These are phyloP conservation scores for Rhizoclosmatium globosum DNA, from an alignment of 192 early-diverging fungal species.

Conservation along the genomic window DNA sequence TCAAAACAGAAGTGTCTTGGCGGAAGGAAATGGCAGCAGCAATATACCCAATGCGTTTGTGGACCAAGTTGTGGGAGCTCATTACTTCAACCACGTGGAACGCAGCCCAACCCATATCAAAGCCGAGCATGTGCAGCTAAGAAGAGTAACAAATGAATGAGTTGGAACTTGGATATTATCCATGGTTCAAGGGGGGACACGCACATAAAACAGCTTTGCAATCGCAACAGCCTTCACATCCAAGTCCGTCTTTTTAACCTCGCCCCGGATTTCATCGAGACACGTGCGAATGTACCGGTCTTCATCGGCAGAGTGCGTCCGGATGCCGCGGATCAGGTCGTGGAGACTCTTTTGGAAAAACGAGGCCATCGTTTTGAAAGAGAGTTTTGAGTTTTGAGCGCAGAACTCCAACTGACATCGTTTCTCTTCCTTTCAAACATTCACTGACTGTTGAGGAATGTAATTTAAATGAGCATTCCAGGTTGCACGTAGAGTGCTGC, in stretches of 20 bases:
- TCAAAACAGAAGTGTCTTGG: slow-evolving; percentile 93
- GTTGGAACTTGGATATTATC: not conserved
- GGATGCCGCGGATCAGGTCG: slow-evolving; percentile 95
- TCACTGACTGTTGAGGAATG: too few relatives aligned
- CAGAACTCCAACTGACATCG: not conserved
- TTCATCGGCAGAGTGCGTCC: slow-evolving; percentile 67
- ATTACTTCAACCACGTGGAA: slow-evolving; percentile 98
- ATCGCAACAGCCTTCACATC: slow-evolving; percentile 88
- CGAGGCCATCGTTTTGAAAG: not conserved
- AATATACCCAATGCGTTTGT: slow-evolving; percentile 93
- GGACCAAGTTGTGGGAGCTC: slow-evolving; percentile 83
- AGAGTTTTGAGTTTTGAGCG: not conserved
- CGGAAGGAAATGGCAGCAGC: slow-evolving; percentile 90
- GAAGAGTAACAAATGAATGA: not conserved
- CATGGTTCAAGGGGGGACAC: not conserved
- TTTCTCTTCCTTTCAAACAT: not conserved
- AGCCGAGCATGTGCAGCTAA: slow-evolving; percentile 96
- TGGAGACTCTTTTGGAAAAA: slow-evolving; percentile 44
- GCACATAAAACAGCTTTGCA: slow-evolving; percentile 74
- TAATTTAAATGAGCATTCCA: too few relatives aligned
- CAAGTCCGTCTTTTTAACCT: slow-evolving; percentile 85
- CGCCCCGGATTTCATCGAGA: slow-evolving; percentile 89
- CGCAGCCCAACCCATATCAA: slow-evolving; percentile 96
- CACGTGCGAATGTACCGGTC: slow-evolving; percentile 84
- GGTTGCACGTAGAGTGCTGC: too few relatives aligned